These are phyloP conservation scores for Alternaria sp. DNA, from an alignment of 2,329 filamentous ascomycete genomes.

Conservation along the genomic window DNA sequence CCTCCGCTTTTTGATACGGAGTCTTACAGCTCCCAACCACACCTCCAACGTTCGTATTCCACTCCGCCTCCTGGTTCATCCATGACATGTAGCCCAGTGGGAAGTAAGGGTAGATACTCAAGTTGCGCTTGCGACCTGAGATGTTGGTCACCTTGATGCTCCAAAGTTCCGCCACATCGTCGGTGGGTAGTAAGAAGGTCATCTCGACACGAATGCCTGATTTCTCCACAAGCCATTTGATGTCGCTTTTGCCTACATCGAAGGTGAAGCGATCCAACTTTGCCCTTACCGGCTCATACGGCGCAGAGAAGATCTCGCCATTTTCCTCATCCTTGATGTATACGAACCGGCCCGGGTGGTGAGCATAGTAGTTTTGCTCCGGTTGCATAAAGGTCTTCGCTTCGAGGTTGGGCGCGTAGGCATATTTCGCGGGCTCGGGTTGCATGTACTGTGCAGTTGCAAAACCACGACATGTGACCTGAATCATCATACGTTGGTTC, in stretches of 20 bases:
- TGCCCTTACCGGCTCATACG: constrained; percentile 62
- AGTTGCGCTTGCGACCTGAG: constrained; percentile 52
- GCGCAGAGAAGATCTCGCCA: constrained; percentile 60
- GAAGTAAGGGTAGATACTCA: constrained; percentile 65
- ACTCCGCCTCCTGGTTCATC: constrained; percentile 67
- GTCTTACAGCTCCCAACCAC: constrained; percentile 62
- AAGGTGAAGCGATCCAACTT: constrained; percentile 59
- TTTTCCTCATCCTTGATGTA: constrained; percentile 65
- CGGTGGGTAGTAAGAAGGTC: constrained; percentile 59
- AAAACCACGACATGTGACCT: constrained; percentile 65
- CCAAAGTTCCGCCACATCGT: constrained; percentile 65
- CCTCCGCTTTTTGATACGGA: constrained; percentile 63
- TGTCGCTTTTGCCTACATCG: constrained; percentile 62
- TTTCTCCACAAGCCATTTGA: constrained; percentile 61
- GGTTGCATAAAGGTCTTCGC: constrained; percentile 68
- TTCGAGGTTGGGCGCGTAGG: constrained; percentile 65
- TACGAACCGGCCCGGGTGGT: constrained; percentile 66
- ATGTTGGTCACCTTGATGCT: constrained; percentile 60
- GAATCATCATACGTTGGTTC: constrained; percentile 69
- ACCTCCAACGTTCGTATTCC: constrained; percentile 56
- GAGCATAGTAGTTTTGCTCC: constrained; percentile 65
- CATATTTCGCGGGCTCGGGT: constrained; percentile 66
- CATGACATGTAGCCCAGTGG: constrained; percentile 67
- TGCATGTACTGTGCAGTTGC: constrained; percentile 67
- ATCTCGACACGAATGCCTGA: constrained; percentile 60